Evolutionary conservation across 495 filamentous ascomycete species (phyloP).

Genomic region (Neurospora sublineolata): DNA sequence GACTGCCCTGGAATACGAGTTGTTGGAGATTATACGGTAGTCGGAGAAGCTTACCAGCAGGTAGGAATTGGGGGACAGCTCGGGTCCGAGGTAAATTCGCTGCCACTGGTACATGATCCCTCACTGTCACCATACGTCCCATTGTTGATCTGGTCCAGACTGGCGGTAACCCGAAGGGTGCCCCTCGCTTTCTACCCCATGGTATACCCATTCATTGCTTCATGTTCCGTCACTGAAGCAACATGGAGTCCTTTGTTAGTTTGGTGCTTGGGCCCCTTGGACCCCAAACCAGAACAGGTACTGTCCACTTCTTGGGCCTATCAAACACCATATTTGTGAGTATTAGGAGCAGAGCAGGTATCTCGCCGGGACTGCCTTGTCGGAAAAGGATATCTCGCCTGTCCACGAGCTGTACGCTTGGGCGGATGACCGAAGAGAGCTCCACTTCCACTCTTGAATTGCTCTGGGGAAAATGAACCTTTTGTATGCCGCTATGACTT

Average conservation of each 20-base stretch:
- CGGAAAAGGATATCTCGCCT: background rate
- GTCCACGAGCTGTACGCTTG: background rate
- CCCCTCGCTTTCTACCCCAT: background rate
- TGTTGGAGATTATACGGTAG: background rate
- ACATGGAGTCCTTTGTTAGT: background rate
- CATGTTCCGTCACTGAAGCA: background rate
- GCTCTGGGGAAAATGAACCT: background rate
- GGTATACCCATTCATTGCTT: background rate
- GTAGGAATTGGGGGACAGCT: background rate
- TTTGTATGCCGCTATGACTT: background rate
- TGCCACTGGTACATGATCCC: background rate
- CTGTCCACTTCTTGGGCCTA: background rate
- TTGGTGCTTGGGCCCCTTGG: background rate
- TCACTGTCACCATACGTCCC: background rate
- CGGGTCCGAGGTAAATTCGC: background rate
- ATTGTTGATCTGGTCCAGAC: background rate
- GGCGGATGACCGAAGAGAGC: background rate
- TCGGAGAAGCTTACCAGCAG: background rate
- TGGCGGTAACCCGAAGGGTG: background rate
- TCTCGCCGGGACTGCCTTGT: background rate
- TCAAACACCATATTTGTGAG: background rate
- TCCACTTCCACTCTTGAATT: background rate
- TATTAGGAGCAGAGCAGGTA: background rate
- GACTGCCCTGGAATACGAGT: background rate
- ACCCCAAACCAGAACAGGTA: background rate